Evolutionary conservation across 495 filamentous ascomycete species (phyloP).

Genomic region (Letharia columbiana): DNA sequence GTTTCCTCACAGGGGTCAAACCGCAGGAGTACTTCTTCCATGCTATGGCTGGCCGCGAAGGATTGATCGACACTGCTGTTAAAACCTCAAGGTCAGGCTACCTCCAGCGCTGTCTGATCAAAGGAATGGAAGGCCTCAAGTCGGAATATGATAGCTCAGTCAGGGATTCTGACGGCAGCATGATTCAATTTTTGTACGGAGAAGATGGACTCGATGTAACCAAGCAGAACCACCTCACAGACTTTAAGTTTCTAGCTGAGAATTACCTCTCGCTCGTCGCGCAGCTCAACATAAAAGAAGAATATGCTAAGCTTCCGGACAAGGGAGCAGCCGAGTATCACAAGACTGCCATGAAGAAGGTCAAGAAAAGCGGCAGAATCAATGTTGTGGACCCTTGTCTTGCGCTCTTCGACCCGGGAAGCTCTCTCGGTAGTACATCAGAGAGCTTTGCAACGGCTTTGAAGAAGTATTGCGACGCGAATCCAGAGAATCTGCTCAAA

Average conservation of each 20-base stretch:
- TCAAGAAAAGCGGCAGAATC: constrained; percentile 57
- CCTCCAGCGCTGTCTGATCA: constrained; percentile 93
- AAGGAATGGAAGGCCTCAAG: constrained; percentile 93
- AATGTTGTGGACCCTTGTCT: constrained; percentile 70
- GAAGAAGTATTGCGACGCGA: constrained; percentile 66
- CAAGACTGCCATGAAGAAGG: constrained; percentile 71
- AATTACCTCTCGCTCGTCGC: constrained; percentile 56
- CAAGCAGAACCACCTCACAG: constrained; percentile 82
- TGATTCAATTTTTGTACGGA: constrained; percentile 94
- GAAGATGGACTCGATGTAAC: constrained; percentile 93
- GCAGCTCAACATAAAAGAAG: constrained; percentile 42
- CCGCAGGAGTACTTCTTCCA: constrained; percentile 99
- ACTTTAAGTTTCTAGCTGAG: constrained; percentile 82
- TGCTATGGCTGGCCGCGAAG: constrained; percentile 98
- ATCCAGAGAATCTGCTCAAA: constrained; percentile 65
- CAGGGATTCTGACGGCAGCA: constrained; percentile 81
- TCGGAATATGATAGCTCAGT: constrained; percentile 92
- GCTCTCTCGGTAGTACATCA: constrained; percentile 75
- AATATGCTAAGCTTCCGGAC: constrained; percentile 39
- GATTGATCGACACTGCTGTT: constrained; percentile 97
- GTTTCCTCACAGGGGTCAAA: constrained; percentile 95
- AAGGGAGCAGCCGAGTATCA: constrained; percentile 50
- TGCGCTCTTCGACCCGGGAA: constrained; percentile 62
- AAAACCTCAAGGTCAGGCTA: constrained; percentile 97
- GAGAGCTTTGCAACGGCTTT: constrained; percentile 66